Percentiles rank a stretch among this genome's conserved stretches.
These are phyloP conservation scores for Gremmenia infestans DNA, from an alignment of 2,329 filamentous ascomycete genomes.

Conservation along the genomic window DNA sequence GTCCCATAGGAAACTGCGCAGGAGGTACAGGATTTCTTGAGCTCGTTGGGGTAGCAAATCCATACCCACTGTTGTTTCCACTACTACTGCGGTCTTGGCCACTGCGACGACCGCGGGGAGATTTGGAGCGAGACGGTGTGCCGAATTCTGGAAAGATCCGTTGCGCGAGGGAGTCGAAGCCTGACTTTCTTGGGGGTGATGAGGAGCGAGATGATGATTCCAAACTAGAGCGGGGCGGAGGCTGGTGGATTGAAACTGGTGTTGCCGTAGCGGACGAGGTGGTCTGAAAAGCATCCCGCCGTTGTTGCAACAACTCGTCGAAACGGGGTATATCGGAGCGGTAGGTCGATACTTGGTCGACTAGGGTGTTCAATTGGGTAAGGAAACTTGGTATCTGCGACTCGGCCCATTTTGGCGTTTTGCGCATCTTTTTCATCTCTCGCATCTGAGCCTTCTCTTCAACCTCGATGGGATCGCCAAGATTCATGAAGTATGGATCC, in stretches of 20 bases:
- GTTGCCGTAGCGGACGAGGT: conserved; percentile 38
- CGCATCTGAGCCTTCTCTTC: conserved; percentile 42
- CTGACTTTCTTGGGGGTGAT: conserved; percentile 50
- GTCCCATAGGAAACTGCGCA: conserved; percentile 21
- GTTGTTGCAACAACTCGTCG: conserved; percentile 64
- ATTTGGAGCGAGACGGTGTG: conserved; percentile 28
- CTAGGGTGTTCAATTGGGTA: conserved; percentile 52
- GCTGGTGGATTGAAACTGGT: conserved; percentile 23
- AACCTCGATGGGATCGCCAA: conserved; percentile 28
- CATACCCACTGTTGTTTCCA: conserved; percentile 21
- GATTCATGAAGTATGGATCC: conserved; percentile 29
- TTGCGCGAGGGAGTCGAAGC: conserved; percentile 57
- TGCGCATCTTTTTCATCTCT: conserved; percentile 47
- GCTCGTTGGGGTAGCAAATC: conserved; percentile 21
- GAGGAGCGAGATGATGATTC: conserved; percentile 41
- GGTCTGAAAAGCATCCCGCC: conserved; percentile 58
- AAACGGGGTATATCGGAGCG: conserved; percentile 64
- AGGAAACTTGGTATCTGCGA: conserved; percentile 51
- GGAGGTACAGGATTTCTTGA: conserved; percentile 18
- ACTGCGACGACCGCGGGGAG: conserved; percentile 28
- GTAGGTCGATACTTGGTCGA: conserved; percentile 58
- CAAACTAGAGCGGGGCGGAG: conserved; percentile 39
- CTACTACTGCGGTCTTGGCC: conserved; percentile 19
- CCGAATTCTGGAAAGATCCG: conserved; percentile 51
- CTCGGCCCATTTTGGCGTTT: conserved; percentile 48